These are phyloP conservation scores for Coffea humblotiana DNA, from an alignment of 305 asterid species.

Conservation along the genomic window DNA sequence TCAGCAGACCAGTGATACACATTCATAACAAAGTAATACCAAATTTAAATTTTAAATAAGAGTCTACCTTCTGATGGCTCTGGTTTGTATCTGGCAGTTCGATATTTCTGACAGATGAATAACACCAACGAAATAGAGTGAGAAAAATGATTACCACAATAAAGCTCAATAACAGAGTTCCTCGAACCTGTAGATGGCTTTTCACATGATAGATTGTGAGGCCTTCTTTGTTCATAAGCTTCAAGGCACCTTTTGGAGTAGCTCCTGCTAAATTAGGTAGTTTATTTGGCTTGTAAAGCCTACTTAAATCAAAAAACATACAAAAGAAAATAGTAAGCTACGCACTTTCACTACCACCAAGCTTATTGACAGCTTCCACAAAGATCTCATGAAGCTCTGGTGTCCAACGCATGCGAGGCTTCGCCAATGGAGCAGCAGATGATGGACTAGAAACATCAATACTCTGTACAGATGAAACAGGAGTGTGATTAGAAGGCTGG, in stretches of 20 bases:
- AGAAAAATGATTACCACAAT: background rate
- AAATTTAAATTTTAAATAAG: background rate
- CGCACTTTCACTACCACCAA: conserved; percentile 87
- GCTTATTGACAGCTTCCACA: conserved; percentile 75
- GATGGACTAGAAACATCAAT: conserved; percentile 41
- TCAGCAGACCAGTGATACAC: background rate
- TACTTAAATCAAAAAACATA: background rate
- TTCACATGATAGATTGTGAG: conserved; percentile 49
- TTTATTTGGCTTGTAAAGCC: background rate
- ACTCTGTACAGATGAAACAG: conserved; percentile 28
- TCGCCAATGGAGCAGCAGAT: conserved; percentile 38
- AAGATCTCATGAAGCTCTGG: conserved; percentile 90
- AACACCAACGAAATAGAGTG: background rate
- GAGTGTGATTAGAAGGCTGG: conserved; percentile 32
- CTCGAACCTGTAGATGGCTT: conserved; percentile 46
- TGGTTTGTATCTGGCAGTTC: conserved; percentile 40
- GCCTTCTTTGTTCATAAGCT: conserved; percentile 47
- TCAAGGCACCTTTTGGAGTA: conserved; percentile 47
- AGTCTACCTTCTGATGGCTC: conserved; percentile 33
- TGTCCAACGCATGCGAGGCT: conserved; percentile 94
- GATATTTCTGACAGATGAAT: conserved; percentile 33
- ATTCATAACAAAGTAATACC: background rate
- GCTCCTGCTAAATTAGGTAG: conserved; percentile 30
- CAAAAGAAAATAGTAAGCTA: conserved; percentile 4
- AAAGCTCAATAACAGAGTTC: background rate